Evolutionary conservation across 75 land plant genomes (phyloP), one percentile per base, ranked within the genome.

Genomic region (Sequoiadendron giganteum): DNA sequence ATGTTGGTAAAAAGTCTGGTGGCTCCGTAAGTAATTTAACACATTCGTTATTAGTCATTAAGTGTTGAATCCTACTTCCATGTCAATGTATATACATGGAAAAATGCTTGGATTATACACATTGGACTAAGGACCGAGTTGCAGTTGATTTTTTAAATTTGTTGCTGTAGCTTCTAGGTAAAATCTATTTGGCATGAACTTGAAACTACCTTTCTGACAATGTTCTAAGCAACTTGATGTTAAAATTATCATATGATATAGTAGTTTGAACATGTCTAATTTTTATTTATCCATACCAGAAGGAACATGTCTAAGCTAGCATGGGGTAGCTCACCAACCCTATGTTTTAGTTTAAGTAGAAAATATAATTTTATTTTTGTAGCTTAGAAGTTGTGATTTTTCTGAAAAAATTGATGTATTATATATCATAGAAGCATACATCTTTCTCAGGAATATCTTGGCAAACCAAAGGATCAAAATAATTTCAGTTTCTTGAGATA

Each of bases 1-100:
- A 93, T 90, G 28, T 90, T 98, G 86, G 96, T 98, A 13, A 92
- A 92, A 70, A 94, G 88, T 87, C 94, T 96, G 89, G 93, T 96
- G 21, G 89, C 93, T 39, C 94, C 94, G 99, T 98, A 94, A 93
- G 99, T 93, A 38, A 81, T 40, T 84, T 65, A n/a, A 19, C 6
- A 18, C 65, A 65, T 6, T 1, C 45, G 42, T 48, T 19, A 32
- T 86, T 65, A 72, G 19, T 10, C 36, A 19, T 40, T 15, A 21
- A 65, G 7, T 58, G 36, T 30, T 88, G 54, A 75, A 39, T 39
- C 42, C 1, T 79, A 16, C 6, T 5, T 78, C 21, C 28, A 40
- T 79, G 45, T 79, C 38, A 19, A 40, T 39, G 25, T 1, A 40
- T 65, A 7, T 65, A 65, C 8, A 19, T 79, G 43, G 28, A 19